These are phyloP conservation scores for Colletotrichum simmondsii DNA, from an alignment of 2,329 filamentous ascomycete species.

Conservation along the genomic window DNA sequence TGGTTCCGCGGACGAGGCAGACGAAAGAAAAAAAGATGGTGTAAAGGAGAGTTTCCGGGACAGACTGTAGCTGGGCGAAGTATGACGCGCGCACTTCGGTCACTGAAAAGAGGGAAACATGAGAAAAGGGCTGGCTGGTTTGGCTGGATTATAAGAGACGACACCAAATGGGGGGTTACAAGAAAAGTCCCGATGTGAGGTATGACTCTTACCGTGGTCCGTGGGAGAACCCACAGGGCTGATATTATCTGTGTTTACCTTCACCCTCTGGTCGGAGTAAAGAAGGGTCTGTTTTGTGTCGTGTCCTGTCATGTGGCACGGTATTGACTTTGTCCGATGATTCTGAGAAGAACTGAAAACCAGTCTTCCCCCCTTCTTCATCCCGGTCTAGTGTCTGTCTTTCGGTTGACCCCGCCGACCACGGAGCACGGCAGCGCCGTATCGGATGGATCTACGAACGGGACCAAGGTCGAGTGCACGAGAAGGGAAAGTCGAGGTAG, in stretches of 20 bases:
- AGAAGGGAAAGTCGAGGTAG: not conserved
- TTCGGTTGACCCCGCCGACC: constrained; percentile 4
- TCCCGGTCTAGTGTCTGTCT: not conserved
- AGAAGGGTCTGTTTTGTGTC: not conserved
- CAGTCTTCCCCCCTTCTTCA: too few relatives aligned
- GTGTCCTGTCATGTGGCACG: not conserved
- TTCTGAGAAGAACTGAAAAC: not conserved
- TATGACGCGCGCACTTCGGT: constrained; percentile 7
- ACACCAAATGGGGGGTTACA: not conserved
- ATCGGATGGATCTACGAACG: constrained; percentile 16
- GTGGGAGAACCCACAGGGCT: not conserved
- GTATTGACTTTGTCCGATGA: constrained; percentile 21
- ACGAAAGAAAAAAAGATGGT: not conserved
- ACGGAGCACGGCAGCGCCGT: constrained; percentile 11
- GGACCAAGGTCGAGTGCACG: not conserved
- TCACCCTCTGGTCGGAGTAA: not conserved
- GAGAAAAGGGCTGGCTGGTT: not conserved
- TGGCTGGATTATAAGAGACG: not conserved
- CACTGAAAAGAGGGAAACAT: not conserved
- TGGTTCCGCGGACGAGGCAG: constrained; percentile 3
- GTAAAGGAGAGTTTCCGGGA: not conserved
- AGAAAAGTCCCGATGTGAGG: not conserved
- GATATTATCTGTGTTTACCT: not conserved
- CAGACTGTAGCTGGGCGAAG: constrained; percentile 16
- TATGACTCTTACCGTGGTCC: not conserved